Conservation (phyloP, 176 grass and related monocot species). For the Canna indica region DNA sequence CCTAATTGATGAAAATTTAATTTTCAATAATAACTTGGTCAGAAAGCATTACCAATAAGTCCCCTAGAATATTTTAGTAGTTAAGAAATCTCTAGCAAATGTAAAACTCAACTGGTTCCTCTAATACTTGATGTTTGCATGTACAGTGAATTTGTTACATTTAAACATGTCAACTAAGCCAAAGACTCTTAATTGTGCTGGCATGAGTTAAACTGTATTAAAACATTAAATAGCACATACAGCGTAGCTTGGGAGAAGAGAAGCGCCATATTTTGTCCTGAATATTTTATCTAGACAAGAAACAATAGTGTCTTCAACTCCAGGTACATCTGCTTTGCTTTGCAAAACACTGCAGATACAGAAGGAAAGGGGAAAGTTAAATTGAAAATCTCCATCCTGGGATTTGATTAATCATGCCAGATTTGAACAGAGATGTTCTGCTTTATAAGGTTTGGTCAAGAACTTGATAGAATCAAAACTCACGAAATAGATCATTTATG, state of each 20-base stretch:
- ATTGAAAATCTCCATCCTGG: not conserved
- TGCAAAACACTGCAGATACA: constrained; percentile 43
- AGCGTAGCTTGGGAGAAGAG: constrained; percentile 50
- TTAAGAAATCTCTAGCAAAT: not conserved
- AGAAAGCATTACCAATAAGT: not conserved
- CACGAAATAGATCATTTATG: no score
- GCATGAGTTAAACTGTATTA: not conserved
- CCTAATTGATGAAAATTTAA: not conserved
- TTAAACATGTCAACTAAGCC: not conserved
- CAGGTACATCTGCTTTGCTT: constrained; percentile 41
- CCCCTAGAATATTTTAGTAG: not conserved
- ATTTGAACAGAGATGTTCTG: no score
- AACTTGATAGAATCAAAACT: no score
- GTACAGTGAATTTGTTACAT: not conserved
- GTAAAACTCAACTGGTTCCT: not conserved
- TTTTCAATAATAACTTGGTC: not conserved
- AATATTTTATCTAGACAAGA: constrained; percentile 86
- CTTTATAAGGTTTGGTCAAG: no score
- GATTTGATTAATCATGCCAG: not conserved
- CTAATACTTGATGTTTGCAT: not conserved
- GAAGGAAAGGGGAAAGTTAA: not conserved
- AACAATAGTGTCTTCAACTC: constrained; percentile 42
- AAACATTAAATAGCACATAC: constrained; percentile 23
- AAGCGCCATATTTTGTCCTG: constrained; percentile 63
- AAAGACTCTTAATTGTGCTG: not conserved